phyloP scores from a whole-genome alignment of 768 basidiomycete species.

The Strobilomyces confusus region DNA sequence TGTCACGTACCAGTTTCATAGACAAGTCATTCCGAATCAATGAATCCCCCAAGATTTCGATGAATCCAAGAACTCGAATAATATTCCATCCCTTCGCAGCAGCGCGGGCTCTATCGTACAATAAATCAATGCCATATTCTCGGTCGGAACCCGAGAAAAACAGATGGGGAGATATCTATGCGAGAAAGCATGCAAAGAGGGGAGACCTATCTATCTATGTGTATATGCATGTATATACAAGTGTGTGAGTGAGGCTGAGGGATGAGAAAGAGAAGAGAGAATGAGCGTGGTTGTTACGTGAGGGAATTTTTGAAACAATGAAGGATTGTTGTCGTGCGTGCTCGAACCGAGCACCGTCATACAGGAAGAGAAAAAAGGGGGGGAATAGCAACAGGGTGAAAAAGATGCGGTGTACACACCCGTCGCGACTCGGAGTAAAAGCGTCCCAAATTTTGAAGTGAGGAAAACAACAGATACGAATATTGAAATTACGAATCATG shows the following conservation, averaged over 20 bases:
- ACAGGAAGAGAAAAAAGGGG: background rate
- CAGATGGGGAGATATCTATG: conserved; percentile 28
- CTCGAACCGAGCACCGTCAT: conserved; percentile 17
- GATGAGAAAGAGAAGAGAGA: conserved; percentile 11
- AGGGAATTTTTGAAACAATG: background rate
- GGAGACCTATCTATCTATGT: conserved; percentile 31
- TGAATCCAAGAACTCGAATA: conserved; percentile 27
- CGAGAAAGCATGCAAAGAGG: conserved; percentile 23
- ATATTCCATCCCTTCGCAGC: conserved; percentile 31
- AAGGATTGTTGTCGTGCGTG: conserved; percentile 24
- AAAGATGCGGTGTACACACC: conserved; percentile 13
- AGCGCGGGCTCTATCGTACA: conserved; percentile 29
- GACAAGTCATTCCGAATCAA: background rate
- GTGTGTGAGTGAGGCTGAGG: conserved; percentile 26
- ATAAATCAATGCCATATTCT: conserved; percentile 35
- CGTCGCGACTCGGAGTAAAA: conserved; percentile 17
- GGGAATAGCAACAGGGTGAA: conserved; percentile 1
- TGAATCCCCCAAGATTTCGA: background rate
- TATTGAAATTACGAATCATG: conserved; percentile 12
- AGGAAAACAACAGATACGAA: background rate
- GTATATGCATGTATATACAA: conserved; percentile 37
- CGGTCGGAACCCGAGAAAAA: conserved; percentile 10
- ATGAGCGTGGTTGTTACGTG: conserved; percentile 26
- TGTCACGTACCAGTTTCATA: conserved; percentile 12
- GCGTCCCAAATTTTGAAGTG: conserved; percentile 19